Percentiles rank a stretch among this genome's conserved stretches.
Evolutionary conservation across 2,329 filamentous ascomycete species (phyloP).

Genomic region (Madurella fahalii): DNA sequence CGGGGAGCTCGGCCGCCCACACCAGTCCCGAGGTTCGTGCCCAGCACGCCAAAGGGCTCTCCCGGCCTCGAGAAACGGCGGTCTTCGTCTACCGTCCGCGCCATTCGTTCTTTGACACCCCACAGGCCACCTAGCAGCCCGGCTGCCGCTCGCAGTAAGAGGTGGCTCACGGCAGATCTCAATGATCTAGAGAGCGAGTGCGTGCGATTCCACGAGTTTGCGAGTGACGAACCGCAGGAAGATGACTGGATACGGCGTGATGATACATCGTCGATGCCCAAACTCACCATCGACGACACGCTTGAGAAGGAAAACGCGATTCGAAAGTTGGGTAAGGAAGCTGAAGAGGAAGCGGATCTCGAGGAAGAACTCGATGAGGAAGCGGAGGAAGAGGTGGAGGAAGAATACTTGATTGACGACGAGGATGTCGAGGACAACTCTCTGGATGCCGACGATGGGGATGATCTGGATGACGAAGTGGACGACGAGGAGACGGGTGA

Average conservation of each 20-base stretch:
- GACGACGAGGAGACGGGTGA: slow-evolving; percentile 48
- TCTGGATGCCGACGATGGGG: slow-evolving; percentile 47
- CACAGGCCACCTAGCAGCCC: slow-evolving; percentile 39
- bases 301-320: slow-evolving; percentile 86
- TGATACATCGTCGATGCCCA: slow-evolving; percentile 57
- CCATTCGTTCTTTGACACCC: slow-evolving; percentile 28
- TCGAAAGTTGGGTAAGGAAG: slow-evolving; percentile 79
- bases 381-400: slow-evolving; percentile 47
- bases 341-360: slow-evolving; percentile 78
- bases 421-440: slow-evolving; percentile 48
- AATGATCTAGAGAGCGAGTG: slow-evolving; percentile 51
- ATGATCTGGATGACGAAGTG: slow-evolving; percentile 48
- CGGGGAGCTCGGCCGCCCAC: slow-evolving; percentile 19
- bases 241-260: slow-evolving; percentile 86
- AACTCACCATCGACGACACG: slow-evolving; percentile 85
- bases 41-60: slow-evolving; percentile 28
- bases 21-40: slow-evolving; percentile 17
- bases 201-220: slow-evolving; percentile 84
- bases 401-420: slow-evolving; percentile 49
- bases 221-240: slow-evolving; percentile 72
- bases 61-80: slow-evolving; percentile 29
- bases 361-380: slow-evolving; percentile 53
- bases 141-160: slow-evolving; percentile 36
- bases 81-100: slow-evolving; percentile 26
- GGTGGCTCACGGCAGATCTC: slow-evolving; percentile 49